A percentile compares a stretch with the other conserved stretches of the same genome.
Evolutionary conservation across 306 rosid species (phyloP).

Genomic region (Sesbania bispinosa): DNA sequence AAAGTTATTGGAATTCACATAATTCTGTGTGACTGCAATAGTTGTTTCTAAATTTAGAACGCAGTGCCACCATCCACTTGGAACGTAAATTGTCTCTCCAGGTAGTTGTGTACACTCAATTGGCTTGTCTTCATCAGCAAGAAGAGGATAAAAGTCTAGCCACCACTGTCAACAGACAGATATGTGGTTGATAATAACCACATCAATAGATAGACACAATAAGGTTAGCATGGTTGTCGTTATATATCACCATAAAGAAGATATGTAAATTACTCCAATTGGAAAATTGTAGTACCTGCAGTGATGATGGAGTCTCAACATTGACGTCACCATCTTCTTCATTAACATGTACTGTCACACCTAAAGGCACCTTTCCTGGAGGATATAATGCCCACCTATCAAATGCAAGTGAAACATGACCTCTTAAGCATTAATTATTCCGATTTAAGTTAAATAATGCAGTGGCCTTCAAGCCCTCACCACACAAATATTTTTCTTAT

Average conservation of each 20-base stretch:
- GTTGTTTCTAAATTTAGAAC: constrained; percentile 90
- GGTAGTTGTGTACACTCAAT: constrained; percentile 94
- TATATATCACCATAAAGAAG: constrained; percentile 8
- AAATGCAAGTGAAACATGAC: constrained; percentile 28
- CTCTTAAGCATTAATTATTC: constrained; percentile 27
- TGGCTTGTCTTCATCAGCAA: constrained; percentile 96
- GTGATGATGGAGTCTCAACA: constrained; percentile 79
- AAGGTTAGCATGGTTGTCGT: background rate
- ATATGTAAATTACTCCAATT: constrained; percentile 9
- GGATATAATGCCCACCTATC: constrained; percentile 98
- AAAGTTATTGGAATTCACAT: constrained; percentile 76
- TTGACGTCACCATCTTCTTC: constrained; percentile 95
- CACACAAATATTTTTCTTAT: background rate
- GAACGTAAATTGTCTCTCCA: constrained; percentile 96
- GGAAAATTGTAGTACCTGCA: constrained; percentile 68
- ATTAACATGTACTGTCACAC: constrained; percentile 90
- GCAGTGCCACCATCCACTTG: constrained; percentile 99
- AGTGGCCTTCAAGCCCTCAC: background rate
- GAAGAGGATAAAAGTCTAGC: constrained; percentile 97
- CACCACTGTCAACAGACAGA: constrained; percentile 73
- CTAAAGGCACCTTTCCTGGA: constrained; percentile 94
- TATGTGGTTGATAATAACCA: constrained; percentile 8
- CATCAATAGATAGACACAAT: constrained; percentile 14
- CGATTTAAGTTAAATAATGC: background rate
- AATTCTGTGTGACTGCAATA: constrained; percentile 89